Evolutionary conservation across 106 monocot species (phyloP), one percentile per base, ranked within the genome.

Genomic region (Agapanthus africanus): DNA sequence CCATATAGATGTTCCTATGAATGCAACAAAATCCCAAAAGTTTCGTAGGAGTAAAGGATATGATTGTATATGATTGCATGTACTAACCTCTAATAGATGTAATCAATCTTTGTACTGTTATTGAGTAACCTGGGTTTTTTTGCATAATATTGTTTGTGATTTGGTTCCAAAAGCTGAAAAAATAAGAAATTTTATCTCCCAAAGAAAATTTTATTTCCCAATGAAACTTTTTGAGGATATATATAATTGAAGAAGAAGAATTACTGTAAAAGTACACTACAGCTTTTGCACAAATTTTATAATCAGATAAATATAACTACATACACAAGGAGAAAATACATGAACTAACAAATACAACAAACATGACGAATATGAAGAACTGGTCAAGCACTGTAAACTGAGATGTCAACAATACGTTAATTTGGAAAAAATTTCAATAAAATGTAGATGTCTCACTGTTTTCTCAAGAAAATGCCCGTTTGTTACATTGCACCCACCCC

Each of bases 401-500:
- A 36, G 0, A 61, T 36, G 61, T 0, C 61, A 61, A 61, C 4
- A 23, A 52, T 8, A 13, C 3, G 14, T 61, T 13, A 5, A 16
- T 61, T 61, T 18, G 36, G 59, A 5, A n/a, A 61, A 61, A 61
- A 5, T 59, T 25, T 10, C 33, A 36, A 40, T 50, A 67, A 49
- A 27, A 32, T 11, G n/a, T 41, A 5, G 13, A 54, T 73, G 15
- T 11, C 68, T 74, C 40, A 99, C 97, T 80, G 70, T 66, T 67
- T 84, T 76, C 30, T 99, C 88, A 65, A 80, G 44, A 70, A 72
- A 85, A 78, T 85, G 83, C 61, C 97, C 97, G 76, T 99, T 99
- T 59, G 97, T 99, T 13, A 99, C 89, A 74, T 99, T 99, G 80
- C 97, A 99, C 37, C 97, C 73, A 37, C 97, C 97, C 66, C 92